Conservation (phyloP, 805 yeast species). For the Saccharomycopsis fermentans region DNA sequence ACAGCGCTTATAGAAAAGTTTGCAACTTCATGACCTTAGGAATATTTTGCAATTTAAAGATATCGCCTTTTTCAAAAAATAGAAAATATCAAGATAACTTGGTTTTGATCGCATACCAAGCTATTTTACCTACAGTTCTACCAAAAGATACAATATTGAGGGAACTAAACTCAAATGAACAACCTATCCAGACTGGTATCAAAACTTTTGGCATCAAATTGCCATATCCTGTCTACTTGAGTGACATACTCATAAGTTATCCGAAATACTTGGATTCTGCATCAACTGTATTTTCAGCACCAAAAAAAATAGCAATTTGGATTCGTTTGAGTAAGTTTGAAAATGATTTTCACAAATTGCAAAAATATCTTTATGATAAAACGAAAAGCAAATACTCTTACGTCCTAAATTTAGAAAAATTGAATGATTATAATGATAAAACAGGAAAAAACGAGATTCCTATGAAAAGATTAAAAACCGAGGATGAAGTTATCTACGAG, state of each 20-base stretch:
- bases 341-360: slow-evolving; percentile 3
- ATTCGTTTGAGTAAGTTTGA: slow-evolving; percentile 21
- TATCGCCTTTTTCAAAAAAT: background rate
- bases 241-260: slow-evolving; percentile 28
- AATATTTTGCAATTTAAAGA: background rate
- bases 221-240: slow-evolving; percentile 30
- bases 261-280: slow-evolving; percentile 29
- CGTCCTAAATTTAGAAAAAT: slow-evolving; percentile 11
- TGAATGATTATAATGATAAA: slow-evolving; percentile 2
- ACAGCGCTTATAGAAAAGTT: background rate
- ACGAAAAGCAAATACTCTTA: slow-evolving; percentile 8
- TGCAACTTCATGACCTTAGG: background rate
- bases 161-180: background rate
- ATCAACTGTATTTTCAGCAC: slow-evolving; percentile 32
- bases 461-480: slow-evolving; percentile 12
- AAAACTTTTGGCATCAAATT: slow-evolving; percentile 27
- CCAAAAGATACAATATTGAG: slow-evolving; percentile 10
- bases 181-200: slow-evolving; percentile 11
- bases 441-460: slow-evolving; percentile 8
- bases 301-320: slow-evolving; percentile 27
- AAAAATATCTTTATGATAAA: slow-evolving; percentile 2
- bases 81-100: slow-evolving; percentile 3
- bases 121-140: slow-evolving; percentile 8
- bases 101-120: slow-evolving; percentile 16
- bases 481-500: slow-evolving; percentile 13